phyloP scores from a whole-genome alignment of 1,284 basidiomycete species.

The Ustilago cynodontis region DNA sequence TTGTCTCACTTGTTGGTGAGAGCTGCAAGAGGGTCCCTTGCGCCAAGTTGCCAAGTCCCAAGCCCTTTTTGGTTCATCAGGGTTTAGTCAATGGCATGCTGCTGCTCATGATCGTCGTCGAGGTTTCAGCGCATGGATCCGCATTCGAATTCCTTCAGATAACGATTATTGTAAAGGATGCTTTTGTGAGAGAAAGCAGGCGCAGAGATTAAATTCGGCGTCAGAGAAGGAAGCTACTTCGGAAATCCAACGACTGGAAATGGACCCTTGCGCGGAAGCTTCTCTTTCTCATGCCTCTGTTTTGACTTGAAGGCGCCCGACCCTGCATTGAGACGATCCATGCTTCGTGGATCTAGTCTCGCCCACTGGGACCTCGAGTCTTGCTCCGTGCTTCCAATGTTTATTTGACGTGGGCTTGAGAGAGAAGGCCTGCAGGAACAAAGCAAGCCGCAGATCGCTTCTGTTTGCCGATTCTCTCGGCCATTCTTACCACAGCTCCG shows the following conservation, averaged over 20 bases:
- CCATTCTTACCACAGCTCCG: neutral
- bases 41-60: slow-evolving; percentile 6
- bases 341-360: neutral
- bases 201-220: too few relatives aligned
- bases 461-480: slow-evolving; percentile 9
- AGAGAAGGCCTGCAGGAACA: slow-evolving; percentile 1
- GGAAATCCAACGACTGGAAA: too few relatives aligned
- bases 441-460: slow-evolving; percentile 1
- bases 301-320: neutral
- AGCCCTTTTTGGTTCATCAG: neutral
- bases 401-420: neutral
- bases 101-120: neutral
- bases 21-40: neutral
- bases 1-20: neutral
- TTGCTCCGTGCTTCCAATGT: too few relatives aligned
- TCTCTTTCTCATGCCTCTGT: neutral
- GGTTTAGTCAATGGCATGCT: neutral
- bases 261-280: too few relatives aligned
- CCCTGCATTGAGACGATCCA: neutral
- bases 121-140: neutral
- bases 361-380: neutral
- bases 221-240: too few relatives aligned
- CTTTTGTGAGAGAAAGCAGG: too few relatives aligned
- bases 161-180: neutral
- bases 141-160: neutral